Conservation (phyloP, 2,329 filamentous ascomycete genomes). For the Penicillium sp. region DNA sequence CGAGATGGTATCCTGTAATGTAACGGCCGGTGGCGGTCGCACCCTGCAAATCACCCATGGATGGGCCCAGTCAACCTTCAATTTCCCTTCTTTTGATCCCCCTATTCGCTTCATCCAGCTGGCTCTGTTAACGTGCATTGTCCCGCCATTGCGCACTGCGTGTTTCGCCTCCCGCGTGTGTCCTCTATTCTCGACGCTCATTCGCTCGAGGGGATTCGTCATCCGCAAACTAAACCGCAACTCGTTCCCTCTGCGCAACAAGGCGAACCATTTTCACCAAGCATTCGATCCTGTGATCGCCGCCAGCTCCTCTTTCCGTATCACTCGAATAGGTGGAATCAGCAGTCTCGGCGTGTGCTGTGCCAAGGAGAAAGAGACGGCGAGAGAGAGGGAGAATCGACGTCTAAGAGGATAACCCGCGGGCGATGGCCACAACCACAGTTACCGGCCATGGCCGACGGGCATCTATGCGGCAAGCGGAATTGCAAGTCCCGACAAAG, state of each 20-base stretch:
- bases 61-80: constrained; percentile 1
- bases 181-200: constrained; percentile 23
- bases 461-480: constrained; percentile 35
- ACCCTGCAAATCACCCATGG: constrained; percentile 3
- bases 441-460: constrained; percentile 39
- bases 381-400: background rate
- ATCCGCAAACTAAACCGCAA: constrained; percentile 17
- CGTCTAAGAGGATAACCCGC: background rate
- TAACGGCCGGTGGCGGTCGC: constrained; percentile 10
- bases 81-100: background rate
- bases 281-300: background rate
- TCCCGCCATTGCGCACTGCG: background rate
- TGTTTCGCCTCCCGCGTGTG: constrained; percentile 9
- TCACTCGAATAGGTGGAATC: background rate
- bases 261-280: background rate
- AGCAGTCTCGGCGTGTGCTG: background rate
- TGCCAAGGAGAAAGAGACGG: background rate
- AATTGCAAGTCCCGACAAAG: constrained; percentile 30
- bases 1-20: constrained; percentile 4
- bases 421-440: constrained; percentile 39
- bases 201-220: constrained; percentile 31
- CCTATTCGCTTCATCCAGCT: background rate
- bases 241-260: background rate
- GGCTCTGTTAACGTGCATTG: constrained; percentile 1
- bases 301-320: background rate